phyloP scores from a whole-genome alignment of 208 protist genomes.

The Leishmania arabica region DNA sequence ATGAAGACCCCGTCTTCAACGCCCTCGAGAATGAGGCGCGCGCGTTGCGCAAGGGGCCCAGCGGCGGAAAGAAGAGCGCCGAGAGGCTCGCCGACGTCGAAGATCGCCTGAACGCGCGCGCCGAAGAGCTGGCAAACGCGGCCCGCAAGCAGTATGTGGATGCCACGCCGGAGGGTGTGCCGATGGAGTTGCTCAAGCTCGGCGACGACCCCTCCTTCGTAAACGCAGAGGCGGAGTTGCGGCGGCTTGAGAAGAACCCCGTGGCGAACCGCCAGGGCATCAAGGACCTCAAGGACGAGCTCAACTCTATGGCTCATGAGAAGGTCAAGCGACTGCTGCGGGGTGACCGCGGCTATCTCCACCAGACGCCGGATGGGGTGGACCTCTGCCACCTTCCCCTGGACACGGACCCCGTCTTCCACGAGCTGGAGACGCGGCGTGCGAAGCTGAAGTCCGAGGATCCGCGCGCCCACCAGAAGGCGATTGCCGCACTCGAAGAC shows the following conservation, averaged over 20 bases:
- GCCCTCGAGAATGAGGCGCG: constrained; percentile 68
- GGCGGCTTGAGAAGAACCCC: constrained; percentile 63
- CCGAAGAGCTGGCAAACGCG: constrained; percentile 61
- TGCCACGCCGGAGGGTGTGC: constrained; percentile 43
- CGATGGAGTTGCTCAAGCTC: constrained; percentile 58
- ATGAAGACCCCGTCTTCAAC: constrained; percentile 65
- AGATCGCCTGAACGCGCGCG: constrained; percentile 59
- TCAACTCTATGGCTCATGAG: constrained; percentile 66
- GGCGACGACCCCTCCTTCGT: constrained; percentile 64
- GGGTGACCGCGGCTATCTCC: constrained; percentile 70
- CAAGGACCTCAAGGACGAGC: constrained; percentile 62
- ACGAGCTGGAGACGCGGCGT: constrained; percentile 59
- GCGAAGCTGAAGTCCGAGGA: constrained; percentile 71
- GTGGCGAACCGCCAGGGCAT: constrained; percentile 64
- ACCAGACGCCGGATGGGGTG: constrained; percentile 68
- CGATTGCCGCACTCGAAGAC: constrained; percentile 57
- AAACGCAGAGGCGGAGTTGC: constrained; percentile 54
- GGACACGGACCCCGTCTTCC: constrained; percentile 70
- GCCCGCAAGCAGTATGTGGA: constrained; percentile 57
- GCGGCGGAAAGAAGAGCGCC: constrained; percentile 43
- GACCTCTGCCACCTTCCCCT: constrained; percentile 61
- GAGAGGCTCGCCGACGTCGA: constrained; percentile 47
- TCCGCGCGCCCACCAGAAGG: constrained; percentile 40
- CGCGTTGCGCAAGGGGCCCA: constrained; percentile 40
- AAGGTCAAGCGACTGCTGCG: constrained; percentile 55